Evolutionary conservation across 1,139 yeast genomes (phyloP).

Genomic region (Taiozyma sp.): DNA sequence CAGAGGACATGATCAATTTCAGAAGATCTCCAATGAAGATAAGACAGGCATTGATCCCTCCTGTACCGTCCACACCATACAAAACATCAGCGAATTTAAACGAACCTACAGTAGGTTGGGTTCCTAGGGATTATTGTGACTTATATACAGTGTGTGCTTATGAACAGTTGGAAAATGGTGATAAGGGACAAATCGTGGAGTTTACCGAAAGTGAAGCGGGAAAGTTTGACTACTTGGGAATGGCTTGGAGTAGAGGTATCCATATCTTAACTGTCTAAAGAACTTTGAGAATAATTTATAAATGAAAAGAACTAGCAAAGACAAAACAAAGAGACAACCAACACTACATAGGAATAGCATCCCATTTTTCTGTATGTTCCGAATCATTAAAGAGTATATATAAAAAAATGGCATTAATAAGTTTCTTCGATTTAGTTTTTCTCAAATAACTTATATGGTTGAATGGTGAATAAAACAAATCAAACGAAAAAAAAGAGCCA

Average conservation of each 20-base stretch:
- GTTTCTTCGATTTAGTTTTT: background rate
- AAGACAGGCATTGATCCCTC: slow-evolving; percentile 48
- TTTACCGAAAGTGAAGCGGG: slow-evolving; percentile 8
- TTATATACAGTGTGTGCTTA: slow-evolving; percentile 57
- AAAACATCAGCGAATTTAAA: slow-evolving; percentile 28
- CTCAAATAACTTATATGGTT: background rate
- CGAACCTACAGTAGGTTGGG: slow-evolving; percentile 53
- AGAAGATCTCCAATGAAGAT: slow-evolving; percentile 41
- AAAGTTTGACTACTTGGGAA: slow-evolving; percentile 12
- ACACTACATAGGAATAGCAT: background rate
- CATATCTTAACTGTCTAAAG: slow-evolving; percentile 4
- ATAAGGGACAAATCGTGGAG: slow-evolving; percentile 11
- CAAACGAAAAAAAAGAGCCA: background rate
- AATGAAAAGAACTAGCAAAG: no score
- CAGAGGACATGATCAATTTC: slow-evolving; percentile 14
- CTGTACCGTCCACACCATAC: slow-evolving; percentile 39
- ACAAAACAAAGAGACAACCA: no score
- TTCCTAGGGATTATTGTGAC: slow-evolving; percentile 43
- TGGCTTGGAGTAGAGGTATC: slow-evolving; percentile 9
- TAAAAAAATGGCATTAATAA: background rate
- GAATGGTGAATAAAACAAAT: background rate
- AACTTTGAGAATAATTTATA: background rate
- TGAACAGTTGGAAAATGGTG: slow-evolving; percentile 23
- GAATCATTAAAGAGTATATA: background rate
- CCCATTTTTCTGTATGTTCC: background rate